These are phyloP conservation scores for Tetrahymena elliotti DNA, from an alignment of 73 alveolate genomes.

Conservation along the genomic window DNA sequence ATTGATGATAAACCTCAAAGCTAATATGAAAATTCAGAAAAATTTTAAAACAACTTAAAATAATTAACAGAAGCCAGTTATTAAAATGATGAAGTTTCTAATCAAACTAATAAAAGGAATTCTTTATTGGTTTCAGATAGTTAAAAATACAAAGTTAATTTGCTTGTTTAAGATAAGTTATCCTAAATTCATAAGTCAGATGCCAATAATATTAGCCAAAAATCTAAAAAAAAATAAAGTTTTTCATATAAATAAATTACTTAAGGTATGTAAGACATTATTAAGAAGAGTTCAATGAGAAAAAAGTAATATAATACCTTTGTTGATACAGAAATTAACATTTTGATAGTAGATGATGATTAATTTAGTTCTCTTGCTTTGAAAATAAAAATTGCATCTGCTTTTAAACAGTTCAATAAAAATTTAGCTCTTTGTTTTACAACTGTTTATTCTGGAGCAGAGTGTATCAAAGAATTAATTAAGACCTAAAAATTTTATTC, in stretches of 20 bases:
- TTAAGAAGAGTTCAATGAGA: not conserved
- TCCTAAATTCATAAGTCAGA: no score
- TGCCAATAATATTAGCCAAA: not conserved
- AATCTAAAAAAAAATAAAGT: not conserved
- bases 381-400: not conserved
- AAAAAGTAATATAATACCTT: not conserved
- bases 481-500: not conserved
- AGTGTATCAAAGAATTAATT: not conserved
- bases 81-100: not conserved
- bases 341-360: not conserved
- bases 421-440: not conserved
- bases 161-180: not conserved
- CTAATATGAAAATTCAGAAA: not conserved
- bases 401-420: not conserved
- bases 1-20: not conserved
- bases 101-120: no score
- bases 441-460: not conserved
- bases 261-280: not conserved
- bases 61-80: not conserved
- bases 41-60: not conserved
- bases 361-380: not conserved
- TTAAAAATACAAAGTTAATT: not conserved
- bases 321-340: not conserved
- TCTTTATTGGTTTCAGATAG: not conserved
- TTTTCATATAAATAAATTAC: not conserved